A percentile compares a stretch with the other conserved stretches of the same genome.
phyloP scores from a whole-genome alignment of 768 basidiomycete genomes.

The Rhodotorula babjevae region DNA sequence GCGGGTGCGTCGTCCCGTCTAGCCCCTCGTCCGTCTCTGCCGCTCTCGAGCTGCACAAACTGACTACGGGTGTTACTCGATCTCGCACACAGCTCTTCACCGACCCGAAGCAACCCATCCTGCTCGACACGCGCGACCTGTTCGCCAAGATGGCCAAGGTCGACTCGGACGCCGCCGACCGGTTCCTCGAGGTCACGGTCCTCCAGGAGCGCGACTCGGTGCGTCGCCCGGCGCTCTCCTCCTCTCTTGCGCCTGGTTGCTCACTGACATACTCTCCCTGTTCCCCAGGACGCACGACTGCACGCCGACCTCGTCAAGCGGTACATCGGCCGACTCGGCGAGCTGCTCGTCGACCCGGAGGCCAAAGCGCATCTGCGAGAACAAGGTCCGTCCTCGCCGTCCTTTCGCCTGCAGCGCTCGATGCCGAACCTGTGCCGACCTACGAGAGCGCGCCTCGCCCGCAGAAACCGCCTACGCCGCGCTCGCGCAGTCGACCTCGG shows the following conservation, averaged over 20 bases:
- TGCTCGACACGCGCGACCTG: slow-evolving; percentile 35
- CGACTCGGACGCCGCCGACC: slow-evolving; percentile 28
- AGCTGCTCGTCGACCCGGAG: slow-evolving; percentile 10
- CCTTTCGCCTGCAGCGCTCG: too few species aligned
- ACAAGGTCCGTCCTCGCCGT: slow-evolving; percentile 18
- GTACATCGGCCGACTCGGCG: slow-evolving; percentile 25
- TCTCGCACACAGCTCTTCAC: slow-evolving; percentile 26
- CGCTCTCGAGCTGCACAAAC: too few species aligned
- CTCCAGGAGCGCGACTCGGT: slow-evolving; percentile 31
- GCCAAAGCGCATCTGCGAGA: slow-evolving; percentile 18
- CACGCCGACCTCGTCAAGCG: slow-evolving; percentile 39
- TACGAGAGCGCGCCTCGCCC: too few species aligned
- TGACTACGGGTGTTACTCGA: too few species aligned
- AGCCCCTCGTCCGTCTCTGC: too few species aligned
- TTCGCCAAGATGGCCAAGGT: slow-evolving; percentile 30
- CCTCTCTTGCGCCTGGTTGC: neutral
- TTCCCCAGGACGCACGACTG: slow-evolving; percentile 13
- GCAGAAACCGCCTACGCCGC: slow-evolving; percentile 23
- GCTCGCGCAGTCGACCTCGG: slow-evolving; percentile 8
- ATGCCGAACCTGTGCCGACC: neutral
- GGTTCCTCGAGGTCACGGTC: slow-evolving; percentile 35
- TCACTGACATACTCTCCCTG: neutral
- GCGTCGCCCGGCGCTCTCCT: neutral
- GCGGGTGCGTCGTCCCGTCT: slow-evolving; percentile 10
- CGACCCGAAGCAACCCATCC: slow-evolving; percentile 34